Base-by-base conservation (phyloP, 331 rosid genomes). In the Acacia concinna region DNA sequence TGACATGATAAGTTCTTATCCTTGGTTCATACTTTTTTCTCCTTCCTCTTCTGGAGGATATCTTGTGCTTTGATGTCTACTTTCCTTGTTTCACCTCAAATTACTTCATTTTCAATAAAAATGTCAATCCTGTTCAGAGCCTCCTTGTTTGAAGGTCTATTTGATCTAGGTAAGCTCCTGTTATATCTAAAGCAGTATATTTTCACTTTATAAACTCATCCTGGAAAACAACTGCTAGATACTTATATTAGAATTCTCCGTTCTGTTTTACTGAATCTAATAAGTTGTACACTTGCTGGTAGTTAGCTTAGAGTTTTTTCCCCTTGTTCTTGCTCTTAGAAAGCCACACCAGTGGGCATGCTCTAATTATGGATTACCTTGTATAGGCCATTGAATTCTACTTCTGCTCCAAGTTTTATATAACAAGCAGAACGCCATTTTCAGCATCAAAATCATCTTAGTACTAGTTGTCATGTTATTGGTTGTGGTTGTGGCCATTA, bases 281-380 rank as follows among this genome's bases (percentile, higher is more conserved):
- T 27, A 5, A 9, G 21, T 3, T 38, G 41, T 27, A 8, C 27
- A 1, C 31, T 15, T 28, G 35, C 68, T 73, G 67, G 63, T 63
- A 46, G 21, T 31, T 44, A n/a, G 30, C 46, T 3, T n/a, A 65
- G 7, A 65, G 30, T n/a, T 1, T 20, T 20, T 35, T 20, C 2
- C 2, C 41, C 34, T 40, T n/a, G 18, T 43, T 60, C 34, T 60
- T 12, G 67, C n/a, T 14, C 67, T 59, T 27, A 4, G 47, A 63
- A n/a, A 25, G 78, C 56, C 51, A 37, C 56, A 32, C 28, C 47
- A 9, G 71, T 28, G 64, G 43, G 76, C 49, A 73, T 73, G 62
- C 23, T 66, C 20, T 41, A 66, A 35, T 83, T 68, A 51, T 20
- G 35, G 62, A 59, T 57, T 54, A 46, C 47, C 69, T 54, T 78